phyloP scores from a whole-genome alignment of 2,329 filamentous ascomycete species.

The Leptographium galeiforme region DNA sequence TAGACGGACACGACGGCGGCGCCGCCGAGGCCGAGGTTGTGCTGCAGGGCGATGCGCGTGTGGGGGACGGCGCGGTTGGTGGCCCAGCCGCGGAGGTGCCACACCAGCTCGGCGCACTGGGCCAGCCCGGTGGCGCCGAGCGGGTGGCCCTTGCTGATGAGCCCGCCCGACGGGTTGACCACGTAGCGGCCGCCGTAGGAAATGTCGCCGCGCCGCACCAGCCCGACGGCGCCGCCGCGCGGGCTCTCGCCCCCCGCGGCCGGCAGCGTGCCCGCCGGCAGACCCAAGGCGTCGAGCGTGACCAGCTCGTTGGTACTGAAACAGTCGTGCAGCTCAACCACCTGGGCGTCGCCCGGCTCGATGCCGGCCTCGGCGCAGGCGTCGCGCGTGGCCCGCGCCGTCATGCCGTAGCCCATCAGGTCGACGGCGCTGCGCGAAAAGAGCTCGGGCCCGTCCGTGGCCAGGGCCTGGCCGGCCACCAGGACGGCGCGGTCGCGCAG shows the following conservation, averaged over 20 bases:
- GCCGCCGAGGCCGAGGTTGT: constrained; percentile 85
- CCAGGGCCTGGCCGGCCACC: constrained; percentile 75
- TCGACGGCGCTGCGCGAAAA: constrained; percentile 77
- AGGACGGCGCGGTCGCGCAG: constrained; percentile 71
- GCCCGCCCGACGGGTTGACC: constrained; percentile 84
- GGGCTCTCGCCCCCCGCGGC: constrained; percentile 51
- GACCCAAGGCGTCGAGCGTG: constrained; percentile 71
- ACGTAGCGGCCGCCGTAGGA: constrained; percentile 78
- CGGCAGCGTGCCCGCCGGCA: constrained; percentile 48
- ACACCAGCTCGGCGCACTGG: constrained; percentile 88
- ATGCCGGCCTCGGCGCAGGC: constrained; percentile 66
- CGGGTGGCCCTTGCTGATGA: constrained; percentile 93
- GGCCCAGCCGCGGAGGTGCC: constrained; percentile 92
- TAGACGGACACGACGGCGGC: constrained; percentile 87
- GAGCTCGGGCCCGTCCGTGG: constrained; percentile 69
- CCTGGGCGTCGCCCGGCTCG: constrained; percentile 56
- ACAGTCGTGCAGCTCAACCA: constrained; percentile 93
- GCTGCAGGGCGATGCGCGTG: constrained; percentile 68
- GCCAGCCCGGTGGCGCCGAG: constrained; percentile 89
- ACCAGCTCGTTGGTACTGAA: constrained; percentile 94
- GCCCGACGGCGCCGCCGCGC: constrained; percentile 81
- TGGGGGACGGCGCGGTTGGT: constrained; percentile 65
- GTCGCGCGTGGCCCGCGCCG: constrained; percentile 49
- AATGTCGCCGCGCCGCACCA: constrained; percentile 76
- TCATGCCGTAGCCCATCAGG: constrained; percentile 82